phyloP scores from a whole-genome alignment of 495 filamentous ascomycete genomes.

The Aspergillus bertholletiae region DNA sequence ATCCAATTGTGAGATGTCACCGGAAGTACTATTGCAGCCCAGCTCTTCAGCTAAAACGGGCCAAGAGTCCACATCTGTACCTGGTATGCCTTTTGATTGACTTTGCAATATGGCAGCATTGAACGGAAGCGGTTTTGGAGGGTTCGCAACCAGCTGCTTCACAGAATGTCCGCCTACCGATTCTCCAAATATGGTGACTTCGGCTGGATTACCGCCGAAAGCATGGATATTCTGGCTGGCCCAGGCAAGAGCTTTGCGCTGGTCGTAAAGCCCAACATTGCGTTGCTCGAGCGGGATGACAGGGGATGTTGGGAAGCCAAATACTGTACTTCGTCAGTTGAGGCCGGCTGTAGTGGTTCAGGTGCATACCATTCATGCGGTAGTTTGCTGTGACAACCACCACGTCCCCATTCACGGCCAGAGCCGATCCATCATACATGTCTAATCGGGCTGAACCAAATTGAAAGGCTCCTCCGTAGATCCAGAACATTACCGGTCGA shows the following conservation, averaged over 20 bases:
- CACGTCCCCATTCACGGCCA: not conserved
- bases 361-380: not conserved
- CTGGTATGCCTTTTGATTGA: not conserved
- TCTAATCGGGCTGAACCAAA: no score
- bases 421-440: not conserved
- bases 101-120: not conserved
- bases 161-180: constrained; percentile 35
- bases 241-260: constrained; percentile 41
- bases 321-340: not conserved
- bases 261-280: constrained; percentile 39
- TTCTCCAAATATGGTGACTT: constrained; percentile 44
- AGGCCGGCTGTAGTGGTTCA: no score
- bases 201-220: constrained; percentile 41
- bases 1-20: not conserved
- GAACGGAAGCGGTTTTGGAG: not conserved
- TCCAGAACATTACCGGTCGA: not conserved
- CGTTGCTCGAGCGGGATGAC: not conserved
- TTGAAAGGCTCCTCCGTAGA: not conserved
- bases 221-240: constrained; percentile 44
- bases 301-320: not conserved
- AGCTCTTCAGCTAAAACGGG: not conserved
- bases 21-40: no score
- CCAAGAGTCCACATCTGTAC: not conserved
- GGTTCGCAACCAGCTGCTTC: not conserved
- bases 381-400: not conserved